Evolutionary conservation across 1,284 basidiomycete genomes (phyloP), one percentile per base, ranked within the genome.

Genomic region (Flammula alnicola): DNA sequence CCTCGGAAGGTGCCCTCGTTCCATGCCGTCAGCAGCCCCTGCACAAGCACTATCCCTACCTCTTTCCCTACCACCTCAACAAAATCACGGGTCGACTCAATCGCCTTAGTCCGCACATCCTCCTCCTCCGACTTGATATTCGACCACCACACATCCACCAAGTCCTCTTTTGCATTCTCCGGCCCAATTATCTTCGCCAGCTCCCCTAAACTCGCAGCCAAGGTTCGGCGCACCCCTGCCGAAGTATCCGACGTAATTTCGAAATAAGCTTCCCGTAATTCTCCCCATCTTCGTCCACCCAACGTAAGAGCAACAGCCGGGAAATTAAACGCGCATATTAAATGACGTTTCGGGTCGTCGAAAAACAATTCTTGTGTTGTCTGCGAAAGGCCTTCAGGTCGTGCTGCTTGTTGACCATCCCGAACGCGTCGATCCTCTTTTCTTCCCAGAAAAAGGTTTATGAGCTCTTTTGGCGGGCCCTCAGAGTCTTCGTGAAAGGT

Each of bases 261-360:
- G 17, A 79, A 64, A 69, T 97, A 95, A 33, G 84, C 72, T 5
- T 78, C 76, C 22, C 88, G 83, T 10, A 99, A 72, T 52, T 87
- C 80, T n/a, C 43, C 62, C 95, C 95, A 99, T 36, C 90, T 80
- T 2, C 70, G 67, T 4, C 75, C 70, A 4, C 95, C 95, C 12
- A 98, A 75, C 0, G 95, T 93, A 6, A 95, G 77, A 9, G 86
- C 84, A 1, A 98, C 92, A 9, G 95, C 95, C 14, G 95, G 96
- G 62, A 93, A 88, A 68, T 98, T 98, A 77, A 95, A 98, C 6
- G 93, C 93, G 58, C 93, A 91, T 23, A 97, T 88, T 12, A 95
- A 75, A 8, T 92, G 85, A 33, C 94, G 84, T 47, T 91, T 85
- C 1, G 85, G 81, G 56, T 83, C 78, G 16, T 71, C 68, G 56